phyloP scores from a whole-genome alignment of 352 stramenopile species.

The Globisporangium alternatum region DNA sequence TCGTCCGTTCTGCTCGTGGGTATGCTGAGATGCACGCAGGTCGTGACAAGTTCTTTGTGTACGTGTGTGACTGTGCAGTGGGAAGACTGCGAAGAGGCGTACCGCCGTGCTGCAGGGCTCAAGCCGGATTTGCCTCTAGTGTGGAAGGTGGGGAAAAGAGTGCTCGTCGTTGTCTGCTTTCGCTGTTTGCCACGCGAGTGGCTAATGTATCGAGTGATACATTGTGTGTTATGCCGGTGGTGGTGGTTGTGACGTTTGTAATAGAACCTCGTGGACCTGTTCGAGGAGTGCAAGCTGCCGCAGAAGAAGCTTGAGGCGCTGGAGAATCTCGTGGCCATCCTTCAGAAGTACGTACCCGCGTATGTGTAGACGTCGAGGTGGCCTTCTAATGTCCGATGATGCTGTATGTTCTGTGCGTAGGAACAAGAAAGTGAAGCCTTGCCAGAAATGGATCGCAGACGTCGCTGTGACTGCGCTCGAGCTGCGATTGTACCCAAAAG shows the following conservation, averaged over 20 bases:
- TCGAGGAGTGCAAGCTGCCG: slow-evolving; percentile 40
- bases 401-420: slow-evolving; percentile 24
- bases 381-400: not conserved
- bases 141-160: slow-evolving; percentile 61
- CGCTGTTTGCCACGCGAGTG: not conserved
- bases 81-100: slow-evolving; percentile 68
- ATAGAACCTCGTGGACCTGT: slow-evolving; percentile 78
- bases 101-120: slow-evolving; percentile 56
- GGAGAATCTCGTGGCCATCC: slow-evolving; percentile 71
- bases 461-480: slow-evolving; percentile 49
- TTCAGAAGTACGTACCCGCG: slow-evolving; percentile 42
- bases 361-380: not conserved
- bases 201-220: not conserved
- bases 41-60: not conserved
- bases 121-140: slow-evolving; percentile 70
- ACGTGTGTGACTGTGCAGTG: slow-evolving; percentile 30
- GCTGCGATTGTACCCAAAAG: slow-evolving; percentile 53
- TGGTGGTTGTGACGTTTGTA: not conserved
- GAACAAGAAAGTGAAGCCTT: slow-evolving; percentile 69
- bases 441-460: slow-evolving; percentile 79
- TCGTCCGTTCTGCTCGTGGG: not conserved
- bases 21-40: no score
- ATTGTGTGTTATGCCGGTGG: not conserved
- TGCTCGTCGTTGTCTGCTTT: not conserved
- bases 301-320: slow-evolving; percentile 66